A percentile compares a stretch with the other conserved stretches of the same genome.
phyloP scores from a whole-genome alignment of 2,329 filamentous ascomycete species.

The Hymenoscyphus fraxineus region DNA sequence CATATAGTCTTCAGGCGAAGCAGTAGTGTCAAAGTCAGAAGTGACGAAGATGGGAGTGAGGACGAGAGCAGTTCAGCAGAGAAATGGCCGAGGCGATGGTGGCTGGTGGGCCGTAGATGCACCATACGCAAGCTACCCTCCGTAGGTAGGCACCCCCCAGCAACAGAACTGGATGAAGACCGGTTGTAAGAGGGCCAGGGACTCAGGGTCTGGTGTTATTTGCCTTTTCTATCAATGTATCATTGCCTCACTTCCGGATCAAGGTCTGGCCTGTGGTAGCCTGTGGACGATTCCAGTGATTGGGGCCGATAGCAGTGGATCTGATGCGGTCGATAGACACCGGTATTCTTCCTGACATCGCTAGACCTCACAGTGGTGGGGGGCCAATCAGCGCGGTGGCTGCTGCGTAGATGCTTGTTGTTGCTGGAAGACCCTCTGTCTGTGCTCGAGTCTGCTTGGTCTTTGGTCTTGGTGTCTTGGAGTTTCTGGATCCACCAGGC shows the following conservation, averaged over 20 bases:
- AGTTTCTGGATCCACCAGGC: no score
- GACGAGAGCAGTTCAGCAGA: not conserved
- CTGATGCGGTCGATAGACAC: no score
- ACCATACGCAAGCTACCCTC: no score
- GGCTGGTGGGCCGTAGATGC: not conserved
- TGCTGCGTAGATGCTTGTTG: not conserved
- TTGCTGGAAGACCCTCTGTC: not conserved
- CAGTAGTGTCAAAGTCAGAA: not conserved
- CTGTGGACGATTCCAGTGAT: not conserved
- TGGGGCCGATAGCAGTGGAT: not conserved
- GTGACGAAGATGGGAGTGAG: not conserved
- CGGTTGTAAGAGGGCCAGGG: no score
- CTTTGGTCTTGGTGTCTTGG: not conserved
- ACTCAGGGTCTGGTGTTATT: no score
- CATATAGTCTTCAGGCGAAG: no score
- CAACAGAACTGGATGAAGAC: no score
- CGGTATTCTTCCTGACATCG: no score
- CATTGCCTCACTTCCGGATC: not conserved
- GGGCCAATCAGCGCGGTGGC: not conserved
- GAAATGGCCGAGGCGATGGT: not conserved
- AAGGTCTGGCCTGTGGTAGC: not conserved
- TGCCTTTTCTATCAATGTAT: no score
- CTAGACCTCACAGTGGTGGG: no score
- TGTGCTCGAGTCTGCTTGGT: not conserved
- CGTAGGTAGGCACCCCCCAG: no score